Base-by-base conservation (phyloP, 768 basidiomycete species). In the Boletus rubroflammeus region DNA sequence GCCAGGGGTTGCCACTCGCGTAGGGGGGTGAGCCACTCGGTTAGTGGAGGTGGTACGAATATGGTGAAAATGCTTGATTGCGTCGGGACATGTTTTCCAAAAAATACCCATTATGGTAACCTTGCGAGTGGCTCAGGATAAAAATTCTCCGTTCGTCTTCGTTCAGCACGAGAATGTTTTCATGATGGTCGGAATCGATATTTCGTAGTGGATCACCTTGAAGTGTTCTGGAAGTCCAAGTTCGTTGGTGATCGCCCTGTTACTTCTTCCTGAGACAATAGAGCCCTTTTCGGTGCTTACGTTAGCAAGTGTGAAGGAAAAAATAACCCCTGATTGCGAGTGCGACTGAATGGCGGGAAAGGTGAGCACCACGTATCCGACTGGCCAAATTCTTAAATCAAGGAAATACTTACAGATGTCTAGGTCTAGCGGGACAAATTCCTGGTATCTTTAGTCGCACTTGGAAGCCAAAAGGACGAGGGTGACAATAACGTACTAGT, bases 21-120 rank as follows among this genome's bases (percentile, higher is more conserved):
- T 46, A 56, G 55, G 34, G 40, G 15, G 23, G 26, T 54, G 64
- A 65, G 62, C 67, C 68, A 56, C 68, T 64, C 57, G 64, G 62
- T 40, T 58, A 68, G 40, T 5, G 45, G 11, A n/a, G 17, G 31
- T 39, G 6, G 19, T 38, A 54, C 58, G 25, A 42, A 59, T 42
- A 26, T 19, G 44, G 59, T 21, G 45, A 55, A 56, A 36, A 50
- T 53, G 8, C 14, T 35, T 46, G 68, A 70, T 69, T 69, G 68
- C 50, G 38, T 62, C 46, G 49, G 31, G 9, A 49, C 53, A 66
- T 29, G 48, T 55, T 54, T 55, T 41, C 11, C 6, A 60, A 51
- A 25, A 60, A 39, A 52, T 58, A 51, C 55, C 51, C 50, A 49
- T 1, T 51, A 48, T 44, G 36, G 47, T 36, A 44, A 51, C 8